These are phyloP conservation scores for Malus fusca DNA, from an alignment of 306 rosid species.

Conservation along the genomic window DNA sequence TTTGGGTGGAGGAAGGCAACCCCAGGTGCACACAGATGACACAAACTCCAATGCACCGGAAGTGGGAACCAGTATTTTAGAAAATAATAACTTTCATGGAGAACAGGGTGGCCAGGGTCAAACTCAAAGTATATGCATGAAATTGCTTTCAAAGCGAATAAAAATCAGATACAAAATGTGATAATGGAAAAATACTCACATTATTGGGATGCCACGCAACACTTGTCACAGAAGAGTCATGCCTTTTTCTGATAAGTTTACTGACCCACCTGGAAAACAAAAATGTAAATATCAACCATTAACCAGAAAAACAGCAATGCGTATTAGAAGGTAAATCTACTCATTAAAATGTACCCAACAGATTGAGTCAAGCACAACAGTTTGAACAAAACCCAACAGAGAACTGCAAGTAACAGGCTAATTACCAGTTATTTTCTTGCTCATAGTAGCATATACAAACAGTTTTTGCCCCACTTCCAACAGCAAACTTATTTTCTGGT, in stretches of 20 bases:
- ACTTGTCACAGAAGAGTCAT: conserved; percentile 84
- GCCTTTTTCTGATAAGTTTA: conserved; percentile 89
- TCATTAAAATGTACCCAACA: neutral
- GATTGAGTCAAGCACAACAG: neutral
- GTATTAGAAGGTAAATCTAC: neutral
- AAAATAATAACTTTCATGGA: neutral
- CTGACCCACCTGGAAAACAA: conserved; percentile 88
- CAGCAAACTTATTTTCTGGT: conserved; percentile 91
- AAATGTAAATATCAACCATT: neutral
- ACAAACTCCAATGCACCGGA: neutral
- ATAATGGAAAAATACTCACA: conserved; percentile 35
- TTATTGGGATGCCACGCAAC: conserved; percentile 98
- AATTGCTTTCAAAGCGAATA: neutral
- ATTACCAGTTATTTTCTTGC: conserved; percentile 90
- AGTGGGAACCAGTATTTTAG: neutral
- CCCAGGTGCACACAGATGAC: neutral
- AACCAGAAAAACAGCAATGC: neutral
- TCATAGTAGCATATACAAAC: conserved; percentile 96
- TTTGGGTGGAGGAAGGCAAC: neutral
- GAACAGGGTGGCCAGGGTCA: neutral
- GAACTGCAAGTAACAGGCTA: neutral
- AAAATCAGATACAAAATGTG: neutral
- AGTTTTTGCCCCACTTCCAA: conserved; percentile 96
- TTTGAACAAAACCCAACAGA: neutral
- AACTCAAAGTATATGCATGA: neutral